Percentiles rank a stretch among this genome's conserved stretches.
phyloP scores from a whole-genome alignment of 495 filamentous ascomycete species.

The Penicilliopsis zonata region DNA sequence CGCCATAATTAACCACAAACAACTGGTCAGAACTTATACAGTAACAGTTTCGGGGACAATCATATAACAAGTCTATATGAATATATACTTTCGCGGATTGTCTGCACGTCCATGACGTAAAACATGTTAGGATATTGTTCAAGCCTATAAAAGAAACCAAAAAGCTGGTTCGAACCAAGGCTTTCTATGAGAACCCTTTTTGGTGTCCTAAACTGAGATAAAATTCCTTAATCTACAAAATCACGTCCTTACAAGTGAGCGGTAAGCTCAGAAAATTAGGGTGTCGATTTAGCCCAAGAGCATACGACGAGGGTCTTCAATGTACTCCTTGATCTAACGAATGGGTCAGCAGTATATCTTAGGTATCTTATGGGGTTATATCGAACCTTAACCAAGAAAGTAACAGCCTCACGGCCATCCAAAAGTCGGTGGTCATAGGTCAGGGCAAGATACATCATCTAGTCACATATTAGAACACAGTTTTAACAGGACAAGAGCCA shows the following conservation, averaged over 20 bases:
- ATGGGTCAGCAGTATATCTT: slow-evolving; percentile 6
- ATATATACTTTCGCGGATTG: too few species aligned
- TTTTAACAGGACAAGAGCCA: not conserved
- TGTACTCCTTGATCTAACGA: slow-evolving; percentile 75
- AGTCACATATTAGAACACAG: slow-evolving; percentile 10
- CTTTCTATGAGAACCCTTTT: not conserved
- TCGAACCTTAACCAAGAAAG: slow-evolving; percentile 82
- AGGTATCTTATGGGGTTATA: not conserved
- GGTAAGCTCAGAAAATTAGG: slow-evolving; percentile 6
- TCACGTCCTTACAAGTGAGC: slow-evolving; percentile 4
- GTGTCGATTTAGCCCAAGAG: slow-evolving; percentile 41
- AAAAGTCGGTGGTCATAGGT: slow-evolving; percentile 95
- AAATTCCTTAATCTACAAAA: slow-evolving; percentile 26
- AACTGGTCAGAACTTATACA: too few species aligned
- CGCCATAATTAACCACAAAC: too few species aligned
- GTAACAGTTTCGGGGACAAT: too few species aligned
- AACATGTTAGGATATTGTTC: not conserved
- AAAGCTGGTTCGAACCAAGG: not conserved
- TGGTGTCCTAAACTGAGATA: not conserved
- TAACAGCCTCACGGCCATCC: slow-evolving; percentile 91
- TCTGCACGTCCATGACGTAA: not conserved
- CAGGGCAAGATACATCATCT: slow-evolving; percentile 98
- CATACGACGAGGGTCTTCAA: slow-evolving; percentile 93
- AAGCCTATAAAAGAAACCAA: not conserved
- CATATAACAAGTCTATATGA: too few species aligned